phyloP scores from a whole-genome alignment of 306 rosid genomes.

The Cucurbita argyrosperma region DNA sequence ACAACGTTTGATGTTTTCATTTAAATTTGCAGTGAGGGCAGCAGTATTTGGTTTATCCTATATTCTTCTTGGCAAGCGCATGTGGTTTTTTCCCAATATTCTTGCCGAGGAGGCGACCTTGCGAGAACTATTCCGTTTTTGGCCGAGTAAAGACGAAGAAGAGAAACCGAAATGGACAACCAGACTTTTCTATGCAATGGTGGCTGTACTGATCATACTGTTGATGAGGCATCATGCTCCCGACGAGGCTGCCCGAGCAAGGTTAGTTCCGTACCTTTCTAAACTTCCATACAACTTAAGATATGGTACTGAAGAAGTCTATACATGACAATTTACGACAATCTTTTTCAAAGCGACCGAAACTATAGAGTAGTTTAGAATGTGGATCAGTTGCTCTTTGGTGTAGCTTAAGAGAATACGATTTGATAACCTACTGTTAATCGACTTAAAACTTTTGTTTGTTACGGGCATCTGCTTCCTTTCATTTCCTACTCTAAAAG shows the following conservation, averaged over 20 bases:
- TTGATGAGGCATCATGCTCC: constrained; percentile 96
- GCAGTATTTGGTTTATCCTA: constrained; percentile 56
- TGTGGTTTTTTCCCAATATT: constrained; percentile 95
- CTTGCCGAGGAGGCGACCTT: constrained; percentile 95
- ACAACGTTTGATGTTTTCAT: neutral
- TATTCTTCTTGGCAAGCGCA: constrained; percentile 61
- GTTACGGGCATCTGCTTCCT: neutral
- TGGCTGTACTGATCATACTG: constrained; percentile 64
- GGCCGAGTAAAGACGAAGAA: constrained; percentile 94
- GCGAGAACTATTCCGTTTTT: constrained; percentile 82
- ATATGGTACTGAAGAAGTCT: neutral
- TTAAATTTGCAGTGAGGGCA: constrained; percentile 61
- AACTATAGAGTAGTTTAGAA: neutral
- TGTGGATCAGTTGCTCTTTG: neutral
- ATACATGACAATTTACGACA: too few relatives aligned
- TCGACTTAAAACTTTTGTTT: neutral
- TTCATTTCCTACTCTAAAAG: neutral
- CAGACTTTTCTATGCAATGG: constrained; percentile 67
- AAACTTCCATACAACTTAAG: neutral
- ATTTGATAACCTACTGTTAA: neutral
- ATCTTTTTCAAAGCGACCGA: neutral
- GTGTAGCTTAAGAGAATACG: neutral
- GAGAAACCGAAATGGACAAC: constrained; percentile 93
- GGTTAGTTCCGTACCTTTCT: constrained; percentile 28
- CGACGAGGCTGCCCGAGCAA: constrained; percentile 98